phyloP scores from a whole-genome alignment of 2,329 filamentous ascomycete species.

The Talaromyces sp. region DNA sequence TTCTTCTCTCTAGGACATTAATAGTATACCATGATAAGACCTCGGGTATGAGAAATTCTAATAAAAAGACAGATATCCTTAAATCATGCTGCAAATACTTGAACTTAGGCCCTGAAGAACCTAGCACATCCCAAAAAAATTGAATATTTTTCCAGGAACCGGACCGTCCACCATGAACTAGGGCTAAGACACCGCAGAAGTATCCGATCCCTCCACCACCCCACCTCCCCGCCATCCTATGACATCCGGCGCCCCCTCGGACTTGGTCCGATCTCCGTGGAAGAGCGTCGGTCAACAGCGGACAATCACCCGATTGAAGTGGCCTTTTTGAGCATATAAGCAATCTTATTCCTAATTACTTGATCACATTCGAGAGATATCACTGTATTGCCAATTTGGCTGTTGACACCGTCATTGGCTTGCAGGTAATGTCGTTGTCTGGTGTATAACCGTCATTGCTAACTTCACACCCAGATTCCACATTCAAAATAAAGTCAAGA shows the following conservation, averaged over 20 bases:
- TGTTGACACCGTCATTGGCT: not conserved
- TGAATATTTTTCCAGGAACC: not conserved
- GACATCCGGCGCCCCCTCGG: slow-evolving; percentile 10
- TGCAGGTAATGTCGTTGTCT: not conserved
- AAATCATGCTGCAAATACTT: not conserved
- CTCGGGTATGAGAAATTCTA: not conserved
- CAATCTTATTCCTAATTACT: not conserved
- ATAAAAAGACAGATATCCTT: not conserved
- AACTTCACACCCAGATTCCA: not conserved
- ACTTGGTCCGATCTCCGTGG: slow-evolving; percentile 10
- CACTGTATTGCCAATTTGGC: not conserved
- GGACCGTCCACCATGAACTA: not conserved
- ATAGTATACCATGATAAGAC: not conserved
- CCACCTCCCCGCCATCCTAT: slow-evolving; percentile 1
- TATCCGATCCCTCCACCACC: slow-evolving; percentile 8
- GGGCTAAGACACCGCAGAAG: slow-evolving; percentile 7
- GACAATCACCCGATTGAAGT: not conserved
- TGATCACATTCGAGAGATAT: not conserved
- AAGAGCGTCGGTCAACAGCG: slow-evolving; percentile 1
- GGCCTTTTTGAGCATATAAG: not conserved
- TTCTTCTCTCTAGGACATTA: not conserved
- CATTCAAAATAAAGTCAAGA: not conserved
- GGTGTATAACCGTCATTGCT: not conserved
- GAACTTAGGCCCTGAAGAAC: not conserved
- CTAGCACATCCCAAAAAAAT: not conserved